Evolutionary conservation across 1,139 yeast genomes (phyloP), one percentile per base, ranked within the genome.

Genomic region (Candida buenavistaensis): DNA sequence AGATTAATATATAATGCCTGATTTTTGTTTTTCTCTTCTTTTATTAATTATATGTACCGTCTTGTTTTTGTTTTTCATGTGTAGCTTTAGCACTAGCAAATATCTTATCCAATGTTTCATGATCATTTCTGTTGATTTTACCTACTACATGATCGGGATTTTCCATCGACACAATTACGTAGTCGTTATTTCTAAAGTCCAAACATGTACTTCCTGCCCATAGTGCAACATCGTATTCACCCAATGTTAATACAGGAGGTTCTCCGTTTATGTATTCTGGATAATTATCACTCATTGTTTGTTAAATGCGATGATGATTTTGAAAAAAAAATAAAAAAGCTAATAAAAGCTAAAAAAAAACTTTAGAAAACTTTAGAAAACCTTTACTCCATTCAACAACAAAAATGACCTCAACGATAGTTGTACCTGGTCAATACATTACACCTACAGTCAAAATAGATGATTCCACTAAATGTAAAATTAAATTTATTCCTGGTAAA

Each of bases 371-470:
- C 19, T 32, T 30, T 10, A 12, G 19, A 12, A 23, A 12, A 23
- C 14, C 24, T 8, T 22, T 24, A 23, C 15, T 23, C 14, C 10
- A 23, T 23, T 12, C 13, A 8, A 26, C 7, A n/a, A 6, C 16
- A 23, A n/a, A 20, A 6, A 9, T 11, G 12, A 22, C 8, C 7
- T 16, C 28, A 11, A 35, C 17, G 8, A 15, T 35, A 30, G 89
- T 79, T 3, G 72, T 85, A 11, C 97, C 97, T 2, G 96, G 97
- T 1, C 96, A 88, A 42, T 69, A 68, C 44, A 55, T 71, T 26
- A 52, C 62, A 8, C 73, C 75, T 2, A 56, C 59, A 3, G 58
- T 55, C 44, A 59, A 60, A 37, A 45, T 52, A n/a, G 52, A 48
- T 17, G 19, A 16, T 57, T 52, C 14, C 45, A 50, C 8, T 43